Conservation (phyloP, 176 grass and related monocot genomes). For the Tillandsia leiboldiana region DNA sequence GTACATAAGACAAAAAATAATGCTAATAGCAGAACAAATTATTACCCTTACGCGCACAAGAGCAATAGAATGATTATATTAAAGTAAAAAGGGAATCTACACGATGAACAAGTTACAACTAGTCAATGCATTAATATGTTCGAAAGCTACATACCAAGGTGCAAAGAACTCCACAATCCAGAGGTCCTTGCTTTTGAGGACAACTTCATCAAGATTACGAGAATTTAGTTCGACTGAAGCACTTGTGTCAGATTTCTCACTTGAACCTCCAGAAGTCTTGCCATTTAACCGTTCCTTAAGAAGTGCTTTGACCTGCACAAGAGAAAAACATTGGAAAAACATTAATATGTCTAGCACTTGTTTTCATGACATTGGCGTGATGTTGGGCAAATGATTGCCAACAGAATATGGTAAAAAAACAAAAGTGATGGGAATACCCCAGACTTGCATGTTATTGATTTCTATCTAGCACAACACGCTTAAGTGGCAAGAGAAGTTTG, state of each 20-base stretch:
- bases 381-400: no score
- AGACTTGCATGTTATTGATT: no score
- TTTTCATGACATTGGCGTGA: not conserved
- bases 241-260: slow-evolving; percentile 75
- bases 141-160: slow-evolving; percentile 63
- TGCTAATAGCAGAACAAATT: no score
- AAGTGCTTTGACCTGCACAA: slow-evolving; percentile 71
- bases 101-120: not conserved
- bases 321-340: not conserved
- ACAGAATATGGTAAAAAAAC: no score
- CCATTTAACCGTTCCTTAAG: slow-evolving; percentile 78
- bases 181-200: slow-evolving; percentile 86
- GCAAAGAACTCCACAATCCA: slow-evolving; percentile 99
- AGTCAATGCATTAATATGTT: not conserved
- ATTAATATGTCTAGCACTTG: not conserved
- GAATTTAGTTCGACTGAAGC: slow-evolving; percentile 72
- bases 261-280: slow-evolving; percentile 58
- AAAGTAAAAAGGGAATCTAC: no score
- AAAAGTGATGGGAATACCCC: no score
- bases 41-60: no score
- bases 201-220: slow-evolving; percentile 73
- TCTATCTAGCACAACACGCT: no score
- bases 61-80: no score
- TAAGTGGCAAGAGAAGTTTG: not conserved
- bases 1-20: no score